Conservation (phyloP, 2,329 filamentous ascomycete species). For the Tolypocladium paradoxum region DNA sequence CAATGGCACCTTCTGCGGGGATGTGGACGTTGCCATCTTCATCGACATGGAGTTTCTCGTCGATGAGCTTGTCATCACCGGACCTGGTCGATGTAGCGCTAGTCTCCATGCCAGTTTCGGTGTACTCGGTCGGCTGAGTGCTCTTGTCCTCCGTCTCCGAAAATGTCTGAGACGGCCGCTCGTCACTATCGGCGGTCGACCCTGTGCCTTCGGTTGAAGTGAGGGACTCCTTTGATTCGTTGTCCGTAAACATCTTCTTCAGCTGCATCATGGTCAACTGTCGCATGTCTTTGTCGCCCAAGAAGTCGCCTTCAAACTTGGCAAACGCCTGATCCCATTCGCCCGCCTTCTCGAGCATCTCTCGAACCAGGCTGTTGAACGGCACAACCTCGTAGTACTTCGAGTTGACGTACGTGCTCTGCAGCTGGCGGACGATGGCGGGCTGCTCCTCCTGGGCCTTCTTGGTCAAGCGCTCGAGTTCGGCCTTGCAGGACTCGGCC, state of each 20-base stretch:
- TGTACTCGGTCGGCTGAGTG: conserved; percentile 30
- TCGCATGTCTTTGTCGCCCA: conserved; percentile 93
- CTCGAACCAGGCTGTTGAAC: conserved; percentile 76
- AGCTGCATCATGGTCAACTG: conserved; percentile 85
- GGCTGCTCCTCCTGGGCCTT: conserved; percentile 77
- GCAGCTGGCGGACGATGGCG: conserved; percentile 62
- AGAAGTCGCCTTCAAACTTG: conserved; percentile 85
- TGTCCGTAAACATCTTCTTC: conserved; percentile 89
- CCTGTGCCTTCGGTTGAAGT: conserved; percentile 56
- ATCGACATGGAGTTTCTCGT: conserved; percentile 11
- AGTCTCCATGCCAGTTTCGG: conserved; percentile 22
- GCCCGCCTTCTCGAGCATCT: conserved; percentile 84
- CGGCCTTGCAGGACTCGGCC: conserved; percentile 65
- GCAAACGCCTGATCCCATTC: conserved; percentile 88
- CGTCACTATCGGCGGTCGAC: conserved; percentile 41
- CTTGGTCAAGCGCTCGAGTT: conserved; percentile 68
- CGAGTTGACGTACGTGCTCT: conserved; percentile 84
- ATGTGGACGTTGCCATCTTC: conserved; percentile 20
- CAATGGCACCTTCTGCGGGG: conserved; percentile 25
- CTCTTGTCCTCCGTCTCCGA: conserved; percentile 37
- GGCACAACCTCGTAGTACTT: conserved; percentile 97
- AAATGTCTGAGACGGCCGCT: conserved; percentile 33
- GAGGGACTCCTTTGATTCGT: conserved; percentile 69
- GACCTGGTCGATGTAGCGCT: conserved; percentile 15
- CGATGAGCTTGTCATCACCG: conserved; percentile 6